Percentiles rank a stretch among this genome's conserved stretches.
Evolutionary conservation across 2,329 filamentous ascomycete species (phyloP).

Genomic region (Alternaria sp.): DNA sequence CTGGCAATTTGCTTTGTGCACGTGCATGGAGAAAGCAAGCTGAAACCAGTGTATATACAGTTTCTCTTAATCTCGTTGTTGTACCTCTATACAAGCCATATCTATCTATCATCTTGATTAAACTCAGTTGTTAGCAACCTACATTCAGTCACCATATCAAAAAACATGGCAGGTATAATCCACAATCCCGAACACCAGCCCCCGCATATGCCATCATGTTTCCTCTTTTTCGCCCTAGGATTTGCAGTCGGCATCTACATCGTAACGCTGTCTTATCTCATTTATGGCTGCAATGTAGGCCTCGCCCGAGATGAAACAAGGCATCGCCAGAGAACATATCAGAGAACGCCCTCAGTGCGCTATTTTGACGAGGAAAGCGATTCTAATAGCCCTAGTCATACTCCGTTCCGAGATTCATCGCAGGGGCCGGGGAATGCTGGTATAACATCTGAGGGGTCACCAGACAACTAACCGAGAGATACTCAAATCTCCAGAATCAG

Average conservation of each 20-base stretch:
- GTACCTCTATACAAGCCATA: neutral
- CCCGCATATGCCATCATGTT: neutral
- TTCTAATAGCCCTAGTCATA: neutral
- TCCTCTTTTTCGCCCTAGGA: neutral
- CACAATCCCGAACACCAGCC: neutral
- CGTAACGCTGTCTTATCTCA: neutral
- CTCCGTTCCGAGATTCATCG: neutral
- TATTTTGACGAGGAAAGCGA: neutral
- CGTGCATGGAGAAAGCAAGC: neutral
- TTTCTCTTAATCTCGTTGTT: neutral
- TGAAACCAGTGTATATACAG: neutral
- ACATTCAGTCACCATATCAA: neutral
- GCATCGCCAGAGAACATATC: neutral
- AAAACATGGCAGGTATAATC: neutral
- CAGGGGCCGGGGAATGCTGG: neutral
- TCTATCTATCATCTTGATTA: too few relatives aligned
- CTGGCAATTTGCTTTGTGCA: neutral
- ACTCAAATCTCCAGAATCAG: neutral
- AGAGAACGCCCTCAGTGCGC: neutral
- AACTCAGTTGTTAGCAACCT: neutral
- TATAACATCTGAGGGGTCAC: neutral
- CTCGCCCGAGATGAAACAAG: neutral
- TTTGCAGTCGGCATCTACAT: neutral
- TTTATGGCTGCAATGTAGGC: neutral
- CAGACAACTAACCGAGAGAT: neutral